Base-by-base conservation (phyloP, 2,329 filamentous ascomycete genomes). In the Davidsoniella eucalypti region DNA sequence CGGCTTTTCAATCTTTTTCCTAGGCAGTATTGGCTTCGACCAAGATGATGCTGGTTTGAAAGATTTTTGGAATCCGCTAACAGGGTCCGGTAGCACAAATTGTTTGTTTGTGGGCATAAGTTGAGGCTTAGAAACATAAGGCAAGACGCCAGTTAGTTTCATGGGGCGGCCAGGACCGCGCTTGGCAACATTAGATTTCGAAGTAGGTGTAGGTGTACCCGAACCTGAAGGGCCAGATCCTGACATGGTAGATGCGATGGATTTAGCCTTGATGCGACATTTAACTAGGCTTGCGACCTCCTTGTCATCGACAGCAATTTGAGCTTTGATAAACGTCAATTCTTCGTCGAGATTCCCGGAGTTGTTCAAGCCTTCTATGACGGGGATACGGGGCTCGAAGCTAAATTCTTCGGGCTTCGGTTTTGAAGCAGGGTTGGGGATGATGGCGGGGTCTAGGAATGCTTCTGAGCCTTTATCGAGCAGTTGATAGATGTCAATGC, bases 401-500 rank as follows among this genome's bases (percentile, higher is more conserved):
- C 61, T 46, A 55, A 86, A 84, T 17, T 65, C 61, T 4, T 84
- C 70, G 0, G 82, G 69, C 0, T 70, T 63, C 0, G 84, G 84
- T 5, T 76, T 64, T 52, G 60, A 54, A 12, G 57, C 59, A 0
- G 66, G 62, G 12, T 75, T 68, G 0, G 86, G 79, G 1, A 72
- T 61, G 47, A 82, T 75, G 1, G 63, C 60, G 0, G 79, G 75
- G 57, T 94, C 83, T 1, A 96, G 72, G 29, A 64, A 71, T 0
- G 90, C 87, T 17, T 70, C 62, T 0, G 72, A 57, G 4, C 85
- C 84, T 62, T 85, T 92, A 1, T 73, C 73, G 2, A 98, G 75
- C 1, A 98, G 73, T n/a, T 80, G 65, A 2, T 65, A 61, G 50
- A 98, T 94, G 61, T 94, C 88, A 7, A 98, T 64, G 54, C 79